Evolutionary conservation across 352 stramenopile species (phyloP), one percentile per base, ranked within the genome.

Genomic region (Phytophthora palmivora): DNA sequence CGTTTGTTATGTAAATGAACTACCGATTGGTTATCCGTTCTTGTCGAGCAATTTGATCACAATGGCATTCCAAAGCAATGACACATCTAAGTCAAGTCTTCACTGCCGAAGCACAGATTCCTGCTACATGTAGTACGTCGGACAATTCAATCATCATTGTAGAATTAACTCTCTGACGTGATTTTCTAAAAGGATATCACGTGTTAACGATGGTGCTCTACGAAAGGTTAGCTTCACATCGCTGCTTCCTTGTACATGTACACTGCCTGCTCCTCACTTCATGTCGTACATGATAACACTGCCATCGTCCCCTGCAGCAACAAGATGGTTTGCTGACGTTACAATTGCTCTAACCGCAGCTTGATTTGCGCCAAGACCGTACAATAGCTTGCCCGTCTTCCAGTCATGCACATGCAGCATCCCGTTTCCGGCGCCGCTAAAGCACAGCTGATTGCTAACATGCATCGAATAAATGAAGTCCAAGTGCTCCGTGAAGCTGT

Each of bases 401-500:
- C 87, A 84, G 62, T 95, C 75, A 59, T 96, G 88, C 12, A 92
- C 82, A 22, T 96, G 82, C 19, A 97, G 77, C 79, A 91, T 94
- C 19, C 89, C 89, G 43, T 94, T 89, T 43, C 89, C 89, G 6
- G 79, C 87, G 10, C 89, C 89, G 41, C 79, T 94, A 15, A 96
- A 89, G 52, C 88, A 94, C 10, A 94, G 57, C 47, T 91, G 71
- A 5, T 70, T 72, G 19, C 76, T 66, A 24, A 94, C 28, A 9
- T 89, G 65, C 7, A 97, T 44, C 26, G 85, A 88, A 73, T 97
- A 97, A 59, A 96, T 93, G 59, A 96, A 97, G 59, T 94, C 89
- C 69, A 85, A 69, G 64, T 97, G 89, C 55, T 95, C 78, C 0
- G 70, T 75, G 48, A 90, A 92, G 50, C 73, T 79, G 63, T 80